Evolutionary conservation across 2,329 filamentous ascomycete species (phyloP).

Genomic region (Penicillium fuscoglaucum): DNA sequence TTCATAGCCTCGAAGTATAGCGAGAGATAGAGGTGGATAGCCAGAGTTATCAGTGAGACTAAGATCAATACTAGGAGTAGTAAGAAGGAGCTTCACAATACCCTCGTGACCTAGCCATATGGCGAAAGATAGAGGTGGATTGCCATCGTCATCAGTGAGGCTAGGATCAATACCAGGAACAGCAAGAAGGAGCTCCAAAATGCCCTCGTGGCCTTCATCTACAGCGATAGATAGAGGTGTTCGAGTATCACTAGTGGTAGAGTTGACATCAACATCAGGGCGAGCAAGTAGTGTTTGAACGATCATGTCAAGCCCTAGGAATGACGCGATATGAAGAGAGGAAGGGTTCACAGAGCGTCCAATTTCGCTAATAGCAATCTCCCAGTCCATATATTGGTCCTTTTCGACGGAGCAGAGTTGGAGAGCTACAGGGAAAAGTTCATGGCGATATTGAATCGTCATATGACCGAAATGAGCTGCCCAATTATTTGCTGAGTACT

Average conservation of each 20-base stretch:
- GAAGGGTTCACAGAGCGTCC: not conserved
- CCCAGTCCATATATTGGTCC: not conserved
- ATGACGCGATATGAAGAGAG: not conserved
- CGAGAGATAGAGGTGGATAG: no score
- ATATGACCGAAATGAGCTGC: not conserved
- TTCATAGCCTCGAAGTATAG: no score
- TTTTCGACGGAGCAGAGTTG: not conserved
- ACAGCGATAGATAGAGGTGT: not conserved
- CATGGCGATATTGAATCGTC: not conserved
- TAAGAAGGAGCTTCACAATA: no score
- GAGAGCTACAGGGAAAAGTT: not conserved
- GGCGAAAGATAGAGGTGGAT: no score
- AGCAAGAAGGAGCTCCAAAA: not conserved
- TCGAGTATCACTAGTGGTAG: not conserved
- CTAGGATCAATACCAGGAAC: not conserved
- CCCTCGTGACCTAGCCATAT: no score
- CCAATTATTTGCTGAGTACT: not conserved
- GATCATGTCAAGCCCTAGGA: not conserved
- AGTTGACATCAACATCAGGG: not conserved
- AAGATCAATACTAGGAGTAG: no score
- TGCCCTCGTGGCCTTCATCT: accelerated
- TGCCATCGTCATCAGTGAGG: no score
- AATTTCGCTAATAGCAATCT: not conserved
- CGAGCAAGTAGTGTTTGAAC: not conserved
- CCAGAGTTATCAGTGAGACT: no score